Conservation (phyloP, 2,329 filamentous ascomycete species). For the Claviceps purpurea region DNA sequence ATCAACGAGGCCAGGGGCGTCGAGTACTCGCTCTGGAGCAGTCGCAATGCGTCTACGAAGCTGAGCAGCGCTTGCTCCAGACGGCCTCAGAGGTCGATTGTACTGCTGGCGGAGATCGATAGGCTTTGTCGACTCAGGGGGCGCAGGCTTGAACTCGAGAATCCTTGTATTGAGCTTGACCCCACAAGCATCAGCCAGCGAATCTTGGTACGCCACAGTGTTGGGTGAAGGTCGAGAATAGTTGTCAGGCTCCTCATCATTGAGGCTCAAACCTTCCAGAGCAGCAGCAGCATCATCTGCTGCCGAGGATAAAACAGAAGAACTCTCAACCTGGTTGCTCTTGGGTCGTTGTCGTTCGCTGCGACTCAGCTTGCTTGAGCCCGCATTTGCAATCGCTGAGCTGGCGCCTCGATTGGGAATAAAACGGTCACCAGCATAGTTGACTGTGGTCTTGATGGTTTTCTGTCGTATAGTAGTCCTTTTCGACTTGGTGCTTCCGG, state of each 20-base stretch:
- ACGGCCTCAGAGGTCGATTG: slow-evolving; percentile 83
- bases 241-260: slow-evolving; percentile 53
- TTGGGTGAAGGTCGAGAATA: slow-evolving; percentile 76
- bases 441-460: slow-evolving; percentile 64
- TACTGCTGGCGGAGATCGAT: slow-evolving; percentile 96
- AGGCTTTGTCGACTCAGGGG: slow-evolving; percentile 96
- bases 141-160: slow-evolving; percentile 92
- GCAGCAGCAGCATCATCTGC: slow-evolving; percentile 69
- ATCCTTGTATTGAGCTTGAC: slow-evolving; percentile 91
- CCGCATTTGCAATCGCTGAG: slow-evolving; percentile 71
- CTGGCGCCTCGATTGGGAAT: slow-evolving; percentile 88
- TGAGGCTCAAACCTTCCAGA: slow-evolving; percentile 64
- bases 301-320: slow-evolving; percentile 62
- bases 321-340: slow-evolving; percentile 56
- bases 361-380: slow-evolving; percentile 68
- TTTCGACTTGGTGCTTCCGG: slow-evolving; percentile 41
- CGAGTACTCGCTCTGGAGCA: slow-evolving; percentile 87
- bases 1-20: slow-evolving; percentile 89
- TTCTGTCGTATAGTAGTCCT: slow-evolving; percentile 41
- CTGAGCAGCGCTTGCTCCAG: slow-evolving; percentile 62
- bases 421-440: slow-evolving; percentile 79
- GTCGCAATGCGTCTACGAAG: slow-evolving; percentile 87
- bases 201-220: slow-evolving; percentile 82
- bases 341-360: slow-evolving; percentile 61
- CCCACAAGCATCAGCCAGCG: slow-evolving; percentile 78